phyloP scores from a whole-genome alignment of 306 rosid species.

The Oxytropis ochrocephala region DNA sequence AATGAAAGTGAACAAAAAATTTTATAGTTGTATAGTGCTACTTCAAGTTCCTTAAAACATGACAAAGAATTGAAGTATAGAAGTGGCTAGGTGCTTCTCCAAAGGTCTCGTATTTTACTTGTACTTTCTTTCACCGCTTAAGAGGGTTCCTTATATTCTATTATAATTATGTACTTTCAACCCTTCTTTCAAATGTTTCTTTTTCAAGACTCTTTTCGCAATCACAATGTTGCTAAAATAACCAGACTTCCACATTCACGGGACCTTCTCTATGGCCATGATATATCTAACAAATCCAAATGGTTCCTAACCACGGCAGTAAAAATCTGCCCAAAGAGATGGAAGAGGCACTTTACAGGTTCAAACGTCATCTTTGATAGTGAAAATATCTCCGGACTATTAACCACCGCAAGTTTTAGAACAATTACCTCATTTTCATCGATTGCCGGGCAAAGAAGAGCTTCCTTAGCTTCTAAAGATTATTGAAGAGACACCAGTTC shows the following conservation, averaged over 20 bases:
- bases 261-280: neutral
- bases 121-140: neutral
- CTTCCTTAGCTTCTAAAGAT: constrained; percentile 93
- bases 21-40: neutral
- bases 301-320: neutral
- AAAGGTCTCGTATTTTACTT: neutral
- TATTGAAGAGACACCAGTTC: constrained; percentile 62
- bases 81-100: neutral
- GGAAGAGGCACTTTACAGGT: neutral
- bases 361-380: neutral
- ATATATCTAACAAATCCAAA: neutral
- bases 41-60: neutral
- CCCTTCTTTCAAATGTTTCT: neutral
- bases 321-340: neutral
- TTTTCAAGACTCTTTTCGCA: neutral
- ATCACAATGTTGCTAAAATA: neutral
- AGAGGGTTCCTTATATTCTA: neutral
- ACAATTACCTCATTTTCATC: constrained; percentile 86
- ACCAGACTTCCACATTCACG: neutral
- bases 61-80: neutral
- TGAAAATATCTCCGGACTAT: neutral
- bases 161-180: neutral
- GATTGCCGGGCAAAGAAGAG: constrained; percentile 81
- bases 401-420: neutral
- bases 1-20: neutral